These are phyloP conservation scores for Pseudozyma pruni DNA, from an alignment of 1,284 basidiomycete species.

Conservation along the genomic window DNA sequence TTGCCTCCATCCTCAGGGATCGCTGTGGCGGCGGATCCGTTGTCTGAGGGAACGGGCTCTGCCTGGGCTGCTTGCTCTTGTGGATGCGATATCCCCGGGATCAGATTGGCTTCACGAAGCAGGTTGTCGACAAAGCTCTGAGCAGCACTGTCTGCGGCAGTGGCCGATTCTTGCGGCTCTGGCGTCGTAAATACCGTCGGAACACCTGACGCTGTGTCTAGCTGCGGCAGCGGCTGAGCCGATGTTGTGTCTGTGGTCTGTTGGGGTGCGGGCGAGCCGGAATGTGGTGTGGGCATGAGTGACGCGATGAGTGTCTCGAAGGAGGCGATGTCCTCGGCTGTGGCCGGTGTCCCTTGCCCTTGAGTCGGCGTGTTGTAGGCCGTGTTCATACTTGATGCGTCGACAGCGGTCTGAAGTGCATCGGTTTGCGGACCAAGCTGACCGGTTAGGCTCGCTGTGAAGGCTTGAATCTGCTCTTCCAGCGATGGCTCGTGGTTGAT, in stretches of 20 bases:
- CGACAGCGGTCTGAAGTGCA: constrained; percentile 20
- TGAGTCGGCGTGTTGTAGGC: constrained; percentile 37
- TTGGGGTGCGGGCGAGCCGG: constrained; percentile 20
- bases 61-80: no score
- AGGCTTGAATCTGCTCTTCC: constrained; percentile 43
- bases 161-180: constrained; percentile 9
- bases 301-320: constrained; percentile 46
- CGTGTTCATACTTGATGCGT: constrained; percentile 19
- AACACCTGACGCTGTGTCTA: neutral
- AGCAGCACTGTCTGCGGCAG: constrained; percentile 23
- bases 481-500: constrained; percentile 13
- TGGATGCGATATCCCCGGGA: no score
- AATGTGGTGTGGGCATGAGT: constrained; percentile 41
- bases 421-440: constrained; percentile 17
- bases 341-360: constrained; percentile 36
- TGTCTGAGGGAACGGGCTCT: no score
- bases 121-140: constrained; percentile 44
- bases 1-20: constrained; percentile 1
- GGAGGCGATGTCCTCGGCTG: constrained; percentile 40
- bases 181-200: constrained; percentile 9
- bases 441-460: constrained; percentile 33
- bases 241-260: neutral
- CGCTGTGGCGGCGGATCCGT: neutral
- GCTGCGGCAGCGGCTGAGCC: neutral
- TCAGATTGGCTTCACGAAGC: constrained; percentile 40